A percentile compares a stretch with the other conserved stretches of the same genome.
Evolutionary conservation across 2,329 filamentous ascomycete genomes (phyloP).

Genomic region (Exserohilum rostratum): DNA sequence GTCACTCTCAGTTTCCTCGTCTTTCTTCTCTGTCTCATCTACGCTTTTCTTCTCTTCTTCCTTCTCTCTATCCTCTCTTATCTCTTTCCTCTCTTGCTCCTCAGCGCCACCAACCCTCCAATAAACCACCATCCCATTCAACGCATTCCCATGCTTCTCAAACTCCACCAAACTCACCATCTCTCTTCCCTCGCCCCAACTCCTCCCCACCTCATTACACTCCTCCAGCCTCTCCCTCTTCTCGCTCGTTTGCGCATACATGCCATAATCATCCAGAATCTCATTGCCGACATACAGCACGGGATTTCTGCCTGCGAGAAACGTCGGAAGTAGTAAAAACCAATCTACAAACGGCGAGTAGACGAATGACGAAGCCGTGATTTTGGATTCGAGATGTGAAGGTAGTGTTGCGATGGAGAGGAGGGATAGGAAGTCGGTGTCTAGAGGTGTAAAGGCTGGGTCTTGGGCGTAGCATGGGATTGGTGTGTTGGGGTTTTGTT

Average conservation of each 20-base stretch:
- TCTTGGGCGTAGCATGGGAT: constrained; percentile 42
- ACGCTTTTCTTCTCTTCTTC: background rate
- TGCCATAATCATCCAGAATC: constrained; percentile 38
- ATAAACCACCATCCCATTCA: constrained; percentile 45
- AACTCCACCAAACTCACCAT: constrained; percentile 31
- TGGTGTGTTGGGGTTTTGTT: background rate
- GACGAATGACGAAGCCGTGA: constrained; percentile 33
- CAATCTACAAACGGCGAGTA: constrained; percentile 49
- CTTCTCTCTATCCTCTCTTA: background rate
- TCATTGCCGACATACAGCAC: constrained; percentile 47
- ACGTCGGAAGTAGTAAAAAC: constrained; percentile 39
- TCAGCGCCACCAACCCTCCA: constrained; percentile 8
- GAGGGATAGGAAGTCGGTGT: constrained; percentile 33
- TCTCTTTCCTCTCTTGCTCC: background rate
- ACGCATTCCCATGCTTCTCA: constrained; percentile 38
- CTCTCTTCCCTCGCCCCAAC: constrained; percentile 27
- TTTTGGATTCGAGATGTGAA: constrained; percentile 24
- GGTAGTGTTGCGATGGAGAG: constrained; percentile 28
- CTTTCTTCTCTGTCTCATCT: background rate
- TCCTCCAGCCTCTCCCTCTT: constrained; percentile 32
- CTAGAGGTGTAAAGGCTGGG: constrained; percentile 43
- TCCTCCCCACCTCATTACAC: constrained; percentile 37
- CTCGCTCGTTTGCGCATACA: constrained; percentile 31
- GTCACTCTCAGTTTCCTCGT: background rate
- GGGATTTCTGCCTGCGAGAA: constrained; percentile 38